Percentiles rank a stretch among this genome's conserved stretches.
Evolutionary conservation across 352 stramenopile species (phyloP).

Genomic region (Globisporangium alternatum): DNA sequence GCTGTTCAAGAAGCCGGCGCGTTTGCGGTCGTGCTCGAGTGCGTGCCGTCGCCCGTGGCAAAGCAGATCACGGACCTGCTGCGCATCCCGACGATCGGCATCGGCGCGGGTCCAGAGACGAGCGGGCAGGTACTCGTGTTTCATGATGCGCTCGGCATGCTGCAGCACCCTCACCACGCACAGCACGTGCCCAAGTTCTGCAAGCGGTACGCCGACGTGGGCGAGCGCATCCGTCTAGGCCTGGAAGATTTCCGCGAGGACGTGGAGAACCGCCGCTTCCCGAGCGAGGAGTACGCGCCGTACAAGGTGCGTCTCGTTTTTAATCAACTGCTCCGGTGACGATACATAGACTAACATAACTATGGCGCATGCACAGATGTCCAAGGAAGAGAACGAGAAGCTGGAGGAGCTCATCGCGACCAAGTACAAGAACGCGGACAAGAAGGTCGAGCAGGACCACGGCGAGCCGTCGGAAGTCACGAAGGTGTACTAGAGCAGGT

Average conservation of each 20-base stretch:
- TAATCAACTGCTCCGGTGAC: too few species aligned
- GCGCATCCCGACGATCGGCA: slow-evolving; percentile 98
- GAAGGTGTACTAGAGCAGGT: slow-evolving; percentile 66
- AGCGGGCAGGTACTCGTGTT: slow-evolving; percentile 97
- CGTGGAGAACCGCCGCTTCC: slow-evolving; percentile 94
- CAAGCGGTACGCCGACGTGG: slow-evolving; percentile 97
- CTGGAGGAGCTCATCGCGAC: slow-evolving; percentile 53
- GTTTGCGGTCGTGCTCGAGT: slow-evolving; percentile 93
- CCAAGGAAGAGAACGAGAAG: slow-evolving; percentile 70
- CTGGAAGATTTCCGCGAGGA: slow-evolving; percentile 96
- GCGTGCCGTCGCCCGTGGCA: slow-evolving; percentile 86
- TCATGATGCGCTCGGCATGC: slow-evolving; percentile 98
- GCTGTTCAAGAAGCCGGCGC: slow-evolving; percentile 94
- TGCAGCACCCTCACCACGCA: slow-evolving; percentile 97
- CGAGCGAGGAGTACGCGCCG: slow-evolving; percentile 91
- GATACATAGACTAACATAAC: too few species aligned
- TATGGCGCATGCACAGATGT: slow-evolving; percentile 46
- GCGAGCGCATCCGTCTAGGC: slow-evolving; percentile 90
- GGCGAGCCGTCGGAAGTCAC: slow-evolving; percentile 53
- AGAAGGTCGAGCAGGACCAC: slow-evolving; percentile 24
- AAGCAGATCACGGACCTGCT: slow-evolving; percentile 93
- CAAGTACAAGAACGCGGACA: slow-evolving; percentile 47
- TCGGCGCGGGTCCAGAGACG: slow-evolving; percentile 93
- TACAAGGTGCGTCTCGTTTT: slow-evolving; percentile 79
- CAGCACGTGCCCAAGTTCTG: slow-evolving; percentile 97